Conservation (phyloP, 257 asterid genomes). For the Gentiana macrophylla region DNA sequence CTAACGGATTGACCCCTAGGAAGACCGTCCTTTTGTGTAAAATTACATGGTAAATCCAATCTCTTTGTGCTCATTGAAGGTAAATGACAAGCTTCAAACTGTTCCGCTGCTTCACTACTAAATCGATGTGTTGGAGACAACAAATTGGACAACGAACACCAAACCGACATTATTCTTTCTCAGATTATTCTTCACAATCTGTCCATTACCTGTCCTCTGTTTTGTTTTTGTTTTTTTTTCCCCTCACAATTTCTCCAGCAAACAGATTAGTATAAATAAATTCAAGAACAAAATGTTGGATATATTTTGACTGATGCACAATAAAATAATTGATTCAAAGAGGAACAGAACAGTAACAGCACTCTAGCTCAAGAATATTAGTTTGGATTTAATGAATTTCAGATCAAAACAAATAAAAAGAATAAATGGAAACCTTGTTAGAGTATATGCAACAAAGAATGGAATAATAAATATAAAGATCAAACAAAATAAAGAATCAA, state of each 20-base stretch:
- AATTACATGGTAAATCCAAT: constrained; percentile 77
- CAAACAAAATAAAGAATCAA: constrained; percentile 48
- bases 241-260: not conserved
- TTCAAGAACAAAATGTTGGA: too few species aligned
- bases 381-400: constrained; percentile 43
- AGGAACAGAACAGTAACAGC: constrained; percentile 61
- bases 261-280: too few species aligned
- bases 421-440: too few species aligned
- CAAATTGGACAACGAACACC: constrained; percentile 85
- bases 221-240: not conserved
- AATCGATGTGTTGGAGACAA: constrained; percentile 90
- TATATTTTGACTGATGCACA: too few species aligned
- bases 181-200: constrained; percentile 17
- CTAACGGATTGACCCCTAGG: constrained; percentile 55
- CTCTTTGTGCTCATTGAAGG: constrained; percentile 96
- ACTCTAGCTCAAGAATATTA: constrained; percentile 36
- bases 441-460: constrained; percentile 70
- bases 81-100: constrained; percentile 79
- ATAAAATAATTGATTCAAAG: constrained; percentile 10
- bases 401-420: constrained; percentile 21
- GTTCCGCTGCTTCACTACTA: constrained; percentile 69
- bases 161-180: constrained; percentile 84
- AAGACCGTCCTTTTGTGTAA: constrained; percentile 41
- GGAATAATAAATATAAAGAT: constrained; percentile 21
- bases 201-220: too few species aligned